Base-by-base conservation (phyloP, 805 yeast genomes). In the Wickerhamomyces sydowiorum region DNA sequence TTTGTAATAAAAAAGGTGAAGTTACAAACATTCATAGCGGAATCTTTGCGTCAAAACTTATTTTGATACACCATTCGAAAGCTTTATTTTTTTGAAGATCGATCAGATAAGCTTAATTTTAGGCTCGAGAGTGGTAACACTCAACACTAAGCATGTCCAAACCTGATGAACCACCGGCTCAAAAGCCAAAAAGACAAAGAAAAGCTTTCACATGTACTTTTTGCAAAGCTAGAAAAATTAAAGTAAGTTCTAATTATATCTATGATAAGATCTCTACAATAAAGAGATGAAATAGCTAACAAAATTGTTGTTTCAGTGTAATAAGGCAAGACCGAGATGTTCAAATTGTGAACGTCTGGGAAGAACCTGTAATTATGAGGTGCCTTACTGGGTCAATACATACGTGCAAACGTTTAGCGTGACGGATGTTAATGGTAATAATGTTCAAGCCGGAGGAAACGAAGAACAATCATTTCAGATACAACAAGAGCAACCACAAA, bases 141-240 rank as follows among this genome's bases (percentile, higher is more conserved):
- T 23, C 25, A 23, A 23, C 25, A n/a, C n/a, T n/a, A 27, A 27
- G 5, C 12, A 27, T 28, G 30, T 15, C 30, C 8, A 30, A 30
- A 30, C 14, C 22, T 4, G 14, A 18, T 14, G 33, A 30, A 17
- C 14, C 22, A 7, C 15, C 18, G 10, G 33, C 18, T 3, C 7
- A 7, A 6, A 30, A 30, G 15, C 33, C 20, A 14, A 47, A 46
- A 39, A 44, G 66, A 31, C 65, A 65, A 24, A 47, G 72, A 24
- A 46, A 60, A 6, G 52, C 58, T 0, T 48, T 68, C 5, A 71
- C 57, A 10, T 65, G 69, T 44, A 44, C 44, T 2, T 50, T 54
- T 19, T 65, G 69, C 48, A 62, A 60, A 36, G 45, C 55, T 32
- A 46, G 65, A 27, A 64, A 64, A 45, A 58, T 46, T 35, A 46